These are phyloP conservation scores for Aristolochia fimbriata DNA, from an alignment of 164 flowering plant species.

Conservation along the genomic window DNA sequence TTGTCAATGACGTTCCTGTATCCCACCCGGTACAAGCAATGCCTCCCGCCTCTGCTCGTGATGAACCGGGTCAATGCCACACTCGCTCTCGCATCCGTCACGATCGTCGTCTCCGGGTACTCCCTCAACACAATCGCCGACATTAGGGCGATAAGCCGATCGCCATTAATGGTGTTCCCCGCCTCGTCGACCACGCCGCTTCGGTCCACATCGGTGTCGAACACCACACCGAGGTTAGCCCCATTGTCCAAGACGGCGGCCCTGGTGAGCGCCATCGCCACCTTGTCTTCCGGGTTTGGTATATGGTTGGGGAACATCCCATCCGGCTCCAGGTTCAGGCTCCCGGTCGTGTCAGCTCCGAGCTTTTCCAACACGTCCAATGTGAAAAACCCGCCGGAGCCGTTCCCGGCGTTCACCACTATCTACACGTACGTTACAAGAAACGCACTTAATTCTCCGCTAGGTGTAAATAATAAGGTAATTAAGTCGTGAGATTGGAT, in stretches of 20 bases:
- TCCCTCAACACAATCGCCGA: constrained; percentile 70
- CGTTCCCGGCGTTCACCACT: constrained; percentile 93
- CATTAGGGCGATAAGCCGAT: constrained; percentile 82
- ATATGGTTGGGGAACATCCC: constrained; percentile 98
- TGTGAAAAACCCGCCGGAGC: constrained; percentile 95
- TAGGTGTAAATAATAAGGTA: too few relatives aligned
- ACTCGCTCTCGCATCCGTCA: constrained; percentile 86
- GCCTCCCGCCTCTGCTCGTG: constrained; percentile 60
- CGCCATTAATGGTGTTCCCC: constrained; percentile 84
- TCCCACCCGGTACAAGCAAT: constrained; percentile 85
- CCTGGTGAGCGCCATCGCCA: constrained; percentile 73
- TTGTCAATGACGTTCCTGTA: constrained; percentile 89
- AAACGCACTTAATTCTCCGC: too few relatives aligned
- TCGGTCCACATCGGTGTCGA: constrained; percentile 88
- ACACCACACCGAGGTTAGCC: constrained; percentile 81
- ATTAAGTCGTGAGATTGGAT: too few relatives aligned
- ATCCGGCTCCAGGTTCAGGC: constrained; percentile 80
- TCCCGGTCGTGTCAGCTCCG: constrained; percentile 87
- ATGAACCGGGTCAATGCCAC: constrained; percentile 60
- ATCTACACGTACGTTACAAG: constrained; percentile 36
- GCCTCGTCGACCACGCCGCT: constrained; percentile 79
- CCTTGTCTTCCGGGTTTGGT: constrained; percentile 89
- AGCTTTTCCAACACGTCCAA: constrained; percentile 87
- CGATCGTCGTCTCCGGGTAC: constrained; percentile 71
- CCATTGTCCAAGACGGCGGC: constrained; percentile 52